Evolutionary conservation across 1,284 basidiomycete genomes (phyloP), one percentile per base, ranked within the genome.

Genomic region (Microbotryum violaceum): DNA sequence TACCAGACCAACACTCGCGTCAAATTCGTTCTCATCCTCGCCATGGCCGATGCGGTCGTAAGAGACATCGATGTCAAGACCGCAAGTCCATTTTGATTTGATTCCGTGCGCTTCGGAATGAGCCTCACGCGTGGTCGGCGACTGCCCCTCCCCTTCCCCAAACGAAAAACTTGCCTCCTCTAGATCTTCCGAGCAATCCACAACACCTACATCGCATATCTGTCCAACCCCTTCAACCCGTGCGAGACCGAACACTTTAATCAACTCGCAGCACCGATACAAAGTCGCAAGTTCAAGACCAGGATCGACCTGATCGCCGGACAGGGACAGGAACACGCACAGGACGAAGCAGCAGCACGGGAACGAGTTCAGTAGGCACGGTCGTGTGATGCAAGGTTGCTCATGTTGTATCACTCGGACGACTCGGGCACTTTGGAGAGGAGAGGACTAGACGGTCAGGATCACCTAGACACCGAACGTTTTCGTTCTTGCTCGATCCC

Each of bases 111-210:
- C 4, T 8, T 10, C 45, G 7, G 6, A 6, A 27, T n/a, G n/a
- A 47, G n/a, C 27, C 44, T 29, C 9, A 20, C 37, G 16, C 16
- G 12, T 6, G 37, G 12, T 14, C n/a, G n/a, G n/a, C n/a, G n/a
- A n/a, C n/a, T 16, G 31, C 6, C 7, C 16, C 6, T 18, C 46
- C 61, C 72, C 68, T 66, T 76, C 66, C 75, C 75, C 62, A 66
- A 12, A 74, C 75, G 16, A 66, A 42, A 42, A 42, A 14, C 2
- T 16, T 12, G 18, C 44, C 20, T 14, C n/a, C 6, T 21, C 47
- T 60, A 73, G 70, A 67, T 76, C 66, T 76, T 76, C 61, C 69
- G 70, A 16, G 75, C 75, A 10, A 66, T 76, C 14, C 71, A 75
- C 58, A 74, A 74, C 44, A 64, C 72, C 37, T 76, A 74, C 65